A percentile compares a stretch with the other conserved stretches of the same genome.
phyloP scores from a whole-genome alignment of 352 stramenopile species.

The Globisporangium irregulare region DNA sequence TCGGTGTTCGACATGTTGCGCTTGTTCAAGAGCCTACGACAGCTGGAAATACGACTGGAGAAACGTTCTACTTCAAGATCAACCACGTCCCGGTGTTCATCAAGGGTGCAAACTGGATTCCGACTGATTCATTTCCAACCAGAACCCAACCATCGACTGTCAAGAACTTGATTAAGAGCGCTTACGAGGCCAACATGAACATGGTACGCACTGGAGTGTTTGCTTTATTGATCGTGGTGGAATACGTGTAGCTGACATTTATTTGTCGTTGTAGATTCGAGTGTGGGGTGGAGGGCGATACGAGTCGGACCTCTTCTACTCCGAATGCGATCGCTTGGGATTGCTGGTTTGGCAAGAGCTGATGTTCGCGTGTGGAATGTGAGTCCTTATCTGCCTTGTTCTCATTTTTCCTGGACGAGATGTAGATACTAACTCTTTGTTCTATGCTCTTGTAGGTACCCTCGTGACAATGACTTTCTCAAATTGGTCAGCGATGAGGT shows the following conservation, averaged over 20 bases:
- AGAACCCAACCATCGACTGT: slow-evolving; percentile 34
- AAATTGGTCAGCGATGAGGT: slow-evolving; percentile 57
- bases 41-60: slow-evolving; percentile 38
- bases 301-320: slow-evolving; percentile 82
- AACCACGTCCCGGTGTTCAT: slow-evolving; percentile 65
- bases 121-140: slow-evolving; percentile 72
- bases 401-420: neutral
- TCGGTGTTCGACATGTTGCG: slow-evolving; percentile 59
- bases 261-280: slow-evolving; percentile 39
- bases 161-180: slow-evolving; percentile 53
- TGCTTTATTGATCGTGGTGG: neutral
- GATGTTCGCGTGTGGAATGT: slow-evolving; percentile 90
- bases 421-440: neutral
- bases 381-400: slow-evolving; percentile 19
- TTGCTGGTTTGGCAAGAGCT: slow-evolving; percentile 90
- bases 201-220: slow-evolving; percentile 42
- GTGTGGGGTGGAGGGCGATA: slow-evolving; percentile 89
- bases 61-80: slow-evolving; percentile 76
- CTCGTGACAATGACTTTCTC: slow-evolving; percentile 63
- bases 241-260: neutral
- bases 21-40: slow-evolving; percentile 53
- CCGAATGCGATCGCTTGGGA: slow-evolving; percentile 70
- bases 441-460: slow-evolving; percentile 26
- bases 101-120: slow-evolving; percentile 83
- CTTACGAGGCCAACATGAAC: slow-evolving; percentile 75